These are phyloP conservation scores for Helichrysum umbraculigerum DNA, from an alignment of 129 eudicot genomes.

Conservation along the genomic window DNA sequence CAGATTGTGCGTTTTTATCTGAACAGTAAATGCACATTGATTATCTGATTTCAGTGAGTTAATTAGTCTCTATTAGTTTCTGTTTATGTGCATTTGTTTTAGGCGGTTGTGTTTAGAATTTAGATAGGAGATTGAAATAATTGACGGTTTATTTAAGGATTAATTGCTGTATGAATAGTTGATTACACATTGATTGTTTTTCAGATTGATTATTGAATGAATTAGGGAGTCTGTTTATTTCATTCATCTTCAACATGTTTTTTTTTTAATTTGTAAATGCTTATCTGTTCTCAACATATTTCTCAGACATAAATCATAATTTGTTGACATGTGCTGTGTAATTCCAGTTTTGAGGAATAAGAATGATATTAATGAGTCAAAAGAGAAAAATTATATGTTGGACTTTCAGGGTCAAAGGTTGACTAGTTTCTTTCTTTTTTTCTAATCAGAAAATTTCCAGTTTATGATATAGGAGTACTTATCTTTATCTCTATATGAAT, in stretches of 20 bases:
- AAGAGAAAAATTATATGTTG: neutral
- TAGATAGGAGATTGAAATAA: neutral
- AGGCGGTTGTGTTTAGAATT: neutral
- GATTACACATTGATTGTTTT: neutral
- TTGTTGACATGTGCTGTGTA: neutral
- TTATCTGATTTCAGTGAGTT: neutral
- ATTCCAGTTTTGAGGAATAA: neutral
- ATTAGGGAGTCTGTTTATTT: neutral
- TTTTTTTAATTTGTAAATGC: neutral
- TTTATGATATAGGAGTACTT: neutral
- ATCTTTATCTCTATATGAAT: too few relatives aligned
- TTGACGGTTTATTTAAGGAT: neutral
- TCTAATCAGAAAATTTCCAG: neutral
- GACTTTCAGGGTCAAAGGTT: slow-evolving; percentile 11
- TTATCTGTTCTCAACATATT: neutral
- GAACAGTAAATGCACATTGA: neutral
- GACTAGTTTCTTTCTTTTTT: neutral
- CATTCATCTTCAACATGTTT: neutral
- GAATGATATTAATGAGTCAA: slow-evolving; percentile 4
- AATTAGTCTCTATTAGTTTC: too few relatives aligned
- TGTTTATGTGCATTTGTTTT: neutral
- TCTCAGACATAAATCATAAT: neutral
- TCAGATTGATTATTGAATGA: neutral
- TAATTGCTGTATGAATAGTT: neutral
- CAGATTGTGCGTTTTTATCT: neutral